Conservation (phyloP, 768 basidiomycete species). For the Lactifluus echinatus region DNA sequence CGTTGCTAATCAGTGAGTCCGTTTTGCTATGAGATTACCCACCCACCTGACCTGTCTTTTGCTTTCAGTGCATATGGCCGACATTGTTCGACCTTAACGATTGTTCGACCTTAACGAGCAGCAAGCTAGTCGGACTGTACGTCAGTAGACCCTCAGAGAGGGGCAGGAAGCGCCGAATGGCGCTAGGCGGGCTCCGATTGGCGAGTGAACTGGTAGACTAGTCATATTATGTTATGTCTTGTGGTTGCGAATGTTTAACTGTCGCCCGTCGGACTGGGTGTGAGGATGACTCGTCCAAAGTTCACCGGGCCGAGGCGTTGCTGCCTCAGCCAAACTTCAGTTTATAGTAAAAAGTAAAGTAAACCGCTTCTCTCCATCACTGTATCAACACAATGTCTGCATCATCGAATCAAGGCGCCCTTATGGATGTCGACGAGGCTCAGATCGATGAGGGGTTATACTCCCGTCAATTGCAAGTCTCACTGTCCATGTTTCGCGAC, state of each 20-base stretch:
- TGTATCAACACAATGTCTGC: slow-evolving; percentile 31
- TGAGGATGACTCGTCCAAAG: too few species aligned
- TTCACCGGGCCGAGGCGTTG: too few species aligned
- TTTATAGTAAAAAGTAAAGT: background rate
- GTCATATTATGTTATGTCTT: background rate
- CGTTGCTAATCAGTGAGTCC: background rate
- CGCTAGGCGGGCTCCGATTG: background rate
- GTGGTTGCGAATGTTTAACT: slow-evolving; percentile 1
- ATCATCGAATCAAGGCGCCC: slow-evolving; percentile 30
- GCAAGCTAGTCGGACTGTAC: background rate
- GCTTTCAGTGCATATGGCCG: background rate
- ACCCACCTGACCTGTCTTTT: background rate
- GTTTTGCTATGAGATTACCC: background rate
- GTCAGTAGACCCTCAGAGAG: background rate
- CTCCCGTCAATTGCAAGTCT: slow-evolving; percentile 81
- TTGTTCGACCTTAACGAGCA: background rate
- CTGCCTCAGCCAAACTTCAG: background rate
- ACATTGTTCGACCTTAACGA: background rate
- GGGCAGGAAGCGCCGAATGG: background rate
- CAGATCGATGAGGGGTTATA: slow-evolving; percentile 91
- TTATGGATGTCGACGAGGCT: slow-evolving; percentile 82
- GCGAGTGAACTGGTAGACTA: slow-evolving; percentile 1
- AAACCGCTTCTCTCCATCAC: background rate
- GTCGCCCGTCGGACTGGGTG: too few species aligned
- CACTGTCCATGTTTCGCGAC: slow-evolving; percentile 2